Base-by-base conservation (phyloP, 75 land plant genomes). In the Sequoia sempervirens region DNA sequence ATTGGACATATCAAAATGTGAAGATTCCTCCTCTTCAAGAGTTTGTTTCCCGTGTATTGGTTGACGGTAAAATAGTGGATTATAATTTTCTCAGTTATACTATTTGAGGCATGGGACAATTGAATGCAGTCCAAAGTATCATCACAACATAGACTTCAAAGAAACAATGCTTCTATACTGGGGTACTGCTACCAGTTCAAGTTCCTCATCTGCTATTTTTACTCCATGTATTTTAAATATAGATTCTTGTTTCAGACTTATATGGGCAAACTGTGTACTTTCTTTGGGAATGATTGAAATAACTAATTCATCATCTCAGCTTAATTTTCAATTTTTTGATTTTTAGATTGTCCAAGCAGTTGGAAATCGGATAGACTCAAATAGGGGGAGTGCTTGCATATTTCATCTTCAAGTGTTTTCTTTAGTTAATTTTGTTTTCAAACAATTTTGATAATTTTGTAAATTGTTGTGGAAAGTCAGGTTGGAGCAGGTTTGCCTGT, bases 401-500 rank as follows among this genome's bases (percentile, higher is more conserved):
- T 26, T 78, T 43, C 20, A 10, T 11, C 80, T 4, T 2, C 28
- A 26, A 23, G 3, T 10, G 26, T 78, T 43, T n/a, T 78, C 43
- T 41, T 78, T 78, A 10, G 14, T n/a, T 78, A 26, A n/a, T 75
- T 78, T 5, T 45, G 80, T 23, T 23, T 0, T n/a, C 46, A 40
- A 40, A 9, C 20, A n/a, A 43, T 78, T 23, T 45, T 78, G 80
- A 43, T 15, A 78, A 45, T 43, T 78, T 78, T 43, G 30, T 78
- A 45, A 38, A 9, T 40, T 43, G 43, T 43, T 78, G 3, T 41
- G 30, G 28, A 26, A 78, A 23, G 30, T 78, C 80, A 94, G 96
- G 97, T 95, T 91, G 97, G 97, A 81, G 97, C 97, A 69, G 97
- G 96, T 30, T 93, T 95, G 87, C 97, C 97, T 69, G 91, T 94